Evolutionary conservation across 2,329 filamentous ascomycete genomes (phyloP), one percentile per base, ranked within the genome.

Genomic region (Dissoconium aciculare): DNA sequence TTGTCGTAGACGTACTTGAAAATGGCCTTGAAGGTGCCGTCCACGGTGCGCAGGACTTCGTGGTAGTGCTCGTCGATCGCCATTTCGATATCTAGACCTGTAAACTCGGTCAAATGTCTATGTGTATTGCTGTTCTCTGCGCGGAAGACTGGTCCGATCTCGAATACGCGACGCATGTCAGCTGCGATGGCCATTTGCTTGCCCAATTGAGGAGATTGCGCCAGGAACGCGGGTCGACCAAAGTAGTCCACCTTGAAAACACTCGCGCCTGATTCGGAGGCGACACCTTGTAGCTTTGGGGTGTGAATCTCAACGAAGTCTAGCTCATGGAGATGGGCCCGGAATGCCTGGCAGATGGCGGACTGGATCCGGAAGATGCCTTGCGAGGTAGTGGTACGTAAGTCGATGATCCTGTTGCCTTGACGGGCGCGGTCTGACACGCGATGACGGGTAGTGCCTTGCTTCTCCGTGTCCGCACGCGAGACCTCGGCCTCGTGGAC

Each of bases 41-140:
- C 85, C 27, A 94, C 69, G 6, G 80, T 65, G 21, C 73, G 64
- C 17, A 94, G 68, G 30, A 85, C 79, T 56, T 94, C 85, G 47
- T 92, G 78, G 53, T 94, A 93, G 54, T 91, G 77, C 45, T 80
- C 73, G 29, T 84, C 77, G 40, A 94, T 82, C 3, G 76, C 69
- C 87, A 94, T 94, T 51, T 94, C 85, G 11, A 94, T 56, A 65
- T 94, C 85, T 16, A 94, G 64, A 33, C 85, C 85, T 4, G 84
- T 94, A 53, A 91, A 94, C 54, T 94, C 85, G 0, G 85, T 93
- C 64, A 94, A 64, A 53, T 94, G 85, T 21, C 85, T 75, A 49
- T 93, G 85, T 0, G 85, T 94, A 55, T 94, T 94, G 50, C 81
- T 91, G 60, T 94, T 91, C 53, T 94, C 85, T 1, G 85, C 85